Conservation (phyloP, 78 protist species). For the Dictyostelium brefeldianum region DNA sequence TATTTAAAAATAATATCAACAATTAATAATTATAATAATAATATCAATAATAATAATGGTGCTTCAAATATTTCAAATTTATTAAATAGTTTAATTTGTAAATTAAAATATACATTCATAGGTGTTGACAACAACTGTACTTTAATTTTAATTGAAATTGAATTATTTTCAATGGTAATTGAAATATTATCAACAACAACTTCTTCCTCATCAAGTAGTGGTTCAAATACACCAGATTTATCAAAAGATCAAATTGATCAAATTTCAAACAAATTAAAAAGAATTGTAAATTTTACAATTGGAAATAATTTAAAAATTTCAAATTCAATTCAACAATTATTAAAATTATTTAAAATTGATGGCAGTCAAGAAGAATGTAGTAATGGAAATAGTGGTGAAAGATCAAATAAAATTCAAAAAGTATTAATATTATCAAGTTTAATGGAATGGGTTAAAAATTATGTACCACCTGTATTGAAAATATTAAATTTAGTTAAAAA, state of each 20-base stretch:
- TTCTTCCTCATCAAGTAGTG: background rate
- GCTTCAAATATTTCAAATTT: background rate
- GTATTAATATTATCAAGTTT: background rate
- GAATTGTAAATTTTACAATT: background rate
- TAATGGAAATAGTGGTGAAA: background rate
- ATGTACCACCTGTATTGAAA: constrained; percentile 27
- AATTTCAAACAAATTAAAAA: background rate
- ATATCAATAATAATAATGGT: background rate
- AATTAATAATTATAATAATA: background rate
- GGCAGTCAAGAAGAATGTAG: background rate
- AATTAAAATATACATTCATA: constrained; percentile 31
- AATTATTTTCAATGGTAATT: background rate
- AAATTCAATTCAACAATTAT: background rate
- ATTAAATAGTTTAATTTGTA: background rate
- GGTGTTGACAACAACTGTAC: constrained; percentile 36
- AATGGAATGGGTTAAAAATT: constrained; percentile 8
- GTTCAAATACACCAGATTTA: background rate
- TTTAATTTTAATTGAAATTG: constrained; percentile 11
- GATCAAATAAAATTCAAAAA: constrained; percentile 4
- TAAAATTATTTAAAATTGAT: constrained; percentile 6
- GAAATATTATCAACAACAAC: background rate
- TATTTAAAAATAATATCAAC: constrained; percentile 22
- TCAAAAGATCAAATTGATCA: constrained; percentile 5
- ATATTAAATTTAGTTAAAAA: constrained; percentile 50
- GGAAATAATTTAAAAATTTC: background rate